A percentile compares a stretch with the other conserved stretches of the same genome.
phyloP scores from a whole-genome alignment of 2,329 filamentous ascomycete genomes.

The Penicillium rolfsii region DNA sequence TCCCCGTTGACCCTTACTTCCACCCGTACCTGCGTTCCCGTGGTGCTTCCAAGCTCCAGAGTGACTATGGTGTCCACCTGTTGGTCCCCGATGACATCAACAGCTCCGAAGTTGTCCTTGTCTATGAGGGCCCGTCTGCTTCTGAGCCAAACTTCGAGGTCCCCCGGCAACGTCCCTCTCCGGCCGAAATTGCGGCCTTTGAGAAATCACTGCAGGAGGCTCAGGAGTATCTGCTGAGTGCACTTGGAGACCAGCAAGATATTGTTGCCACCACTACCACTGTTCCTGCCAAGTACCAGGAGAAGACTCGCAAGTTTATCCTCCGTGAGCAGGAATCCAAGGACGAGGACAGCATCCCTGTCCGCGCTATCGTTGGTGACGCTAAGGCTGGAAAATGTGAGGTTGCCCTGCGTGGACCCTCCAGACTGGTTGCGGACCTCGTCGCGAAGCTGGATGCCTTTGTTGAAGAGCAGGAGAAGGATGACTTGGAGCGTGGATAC shows the following conservation, averaged over 20 bases:
- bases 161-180: conserved; percentile 59
- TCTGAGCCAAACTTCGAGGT: conserved; percentile 56
- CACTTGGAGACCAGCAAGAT: conserved; percentile 59
- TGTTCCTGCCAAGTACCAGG: conserved; percentile 64
- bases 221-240: conserved; percentile 57
- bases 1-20: conserved; percentile 55
- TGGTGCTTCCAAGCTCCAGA: conserved; percentile 43
- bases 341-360: conserved; percentile 57
- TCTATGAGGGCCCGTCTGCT: conserved; percentile 53
- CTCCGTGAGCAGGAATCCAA: conserved; percentile 58
- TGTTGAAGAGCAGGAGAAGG: conserved; percentile 82
- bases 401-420: conserved; percentile 76
- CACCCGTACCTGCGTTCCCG: conserved; percentile 51
- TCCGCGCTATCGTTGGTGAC: conserved; percentile 58
- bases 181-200: conserved; percentile 59
- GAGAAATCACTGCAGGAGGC: conserved; percentile 62
- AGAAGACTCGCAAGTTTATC: conserved; percentile 65
- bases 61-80: conserved; percentile 52
- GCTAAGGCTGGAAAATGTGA: conserved; percentile 43
- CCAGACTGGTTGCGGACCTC: conserved; percentile 71
- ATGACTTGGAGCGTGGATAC: conserved; percentile 92
- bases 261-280: conserved; percentile 59
- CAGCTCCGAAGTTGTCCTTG: conserved; percentile 50
- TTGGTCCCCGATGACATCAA: conserved; percentile 52
- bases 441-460: conserved; percentile 75